Conservation (phyloP, 1,284 basidiomycete species). For the Trichosporon sp. region DNA sequence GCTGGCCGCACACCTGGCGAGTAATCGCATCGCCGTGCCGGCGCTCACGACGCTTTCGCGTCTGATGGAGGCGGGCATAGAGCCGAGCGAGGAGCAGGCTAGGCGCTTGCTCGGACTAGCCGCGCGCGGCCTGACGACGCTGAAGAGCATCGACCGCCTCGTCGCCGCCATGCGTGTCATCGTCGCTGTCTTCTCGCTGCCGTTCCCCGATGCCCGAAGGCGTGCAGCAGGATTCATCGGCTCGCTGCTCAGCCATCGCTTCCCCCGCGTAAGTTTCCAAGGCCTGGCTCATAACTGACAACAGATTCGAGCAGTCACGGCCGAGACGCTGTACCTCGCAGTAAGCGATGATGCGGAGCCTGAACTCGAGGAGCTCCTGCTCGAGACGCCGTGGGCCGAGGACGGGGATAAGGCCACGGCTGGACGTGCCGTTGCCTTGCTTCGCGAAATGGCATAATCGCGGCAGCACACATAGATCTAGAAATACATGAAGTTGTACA, state of each 20-base stretch:
- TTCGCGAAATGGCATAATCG: not conserved
- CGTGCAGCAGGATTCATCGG: conserved; percentile 53
- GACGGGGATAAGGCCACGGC: conserved; percentile 13
- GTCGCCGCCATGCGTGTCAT: conserved; percentile 67
- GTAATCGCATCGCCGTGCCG: conserved; percentile 69
- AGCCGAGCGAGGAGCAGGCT: not conserved
- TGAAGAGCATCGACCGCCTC: conserved; percentile 75
- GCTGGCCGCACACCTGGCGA: conserved; percentile 52
- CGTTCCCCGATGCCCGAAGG: conserved; percentile 41
- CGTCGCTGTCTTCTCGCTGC: conserved; percentile 42
- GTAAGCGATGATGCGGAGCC: conserved; percentile 63
- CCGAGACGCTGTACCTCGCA: conserved; percentile 71
- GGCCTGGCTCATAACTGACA: conserved; percentile 1
- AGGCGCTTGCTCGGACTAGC: conserved; percentile 13
- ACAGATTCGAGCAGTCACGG: conserved; percentile 69
- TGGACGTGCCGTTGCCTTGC: conserved; percentile 11
- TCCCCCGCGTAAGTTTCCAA: conserved; percentile 60
- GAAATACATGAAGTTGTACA: not conserved
- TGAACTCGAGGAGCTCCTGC: conserved; percentile 65
- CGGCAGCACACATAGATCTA: not conserved
- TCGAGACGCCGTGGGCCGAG: conserved; percentile 70
- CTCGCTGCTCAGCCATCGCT: conserved; percentile 66
- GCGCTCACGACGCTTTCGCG: conserved; percentile 67
- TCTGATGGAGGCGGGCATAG: conserved; percentile 57
- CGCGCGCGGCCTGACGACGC: conserved; percentile 24